Evolutionary conservation across 2,329 filamentous ascomycete genomes (phyloP).

Genomic region (Trichophyton equinum): DNA sequence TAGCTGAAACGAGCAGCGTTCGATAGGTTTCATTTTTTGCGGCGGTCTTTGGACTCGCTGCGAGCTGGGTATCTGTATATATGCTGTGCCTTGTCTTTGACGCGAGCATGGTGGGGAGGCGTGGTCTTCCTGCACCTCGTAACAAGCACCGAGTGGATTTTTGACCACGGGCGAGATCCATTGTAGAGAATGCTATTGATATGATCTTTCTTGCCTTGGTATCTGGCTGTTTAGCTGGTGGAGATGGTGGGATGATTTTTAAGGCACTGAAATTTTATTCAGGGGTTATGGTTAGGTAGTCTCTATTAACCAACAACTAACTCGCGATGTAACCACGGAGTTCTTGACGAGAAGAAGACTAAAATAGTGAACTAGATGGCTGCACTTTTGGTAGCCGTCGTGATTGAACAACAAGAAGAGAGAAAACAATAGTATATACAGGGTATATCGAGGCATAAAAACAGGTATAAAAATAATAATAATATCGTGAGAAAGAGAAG

Average conservation of each 20-base stretch:
- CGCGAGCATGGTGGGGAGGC: neutral
- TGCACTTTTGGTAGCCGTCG: neutral
- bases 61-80: too few species aligned
- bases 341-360: too few species aligned
- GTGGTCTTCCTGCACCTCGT: neutral
- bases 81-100: too few species aligned
- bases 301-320: too few species aligned
- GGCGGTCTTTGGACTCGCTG: neutral
- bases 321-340: too few species aligned
- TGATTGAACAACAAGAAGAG: neutral
- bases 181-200: neutral
- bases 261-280: too few species aligned
- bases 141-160: neutral
- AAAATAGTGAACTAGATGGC: too few species aligned
- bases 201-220: too few species aligned
- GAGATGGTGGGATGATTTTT: neutral
- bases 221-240: neutral
- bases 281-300: too few species aligned
- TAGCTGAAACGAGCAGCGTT: neutral
- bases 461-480: neutral
- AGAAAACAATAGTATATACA: neutral
- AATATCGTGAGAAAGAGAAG: neutral
- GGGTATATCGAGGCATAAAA: neutral
- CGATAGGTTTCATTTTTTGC: neutral
- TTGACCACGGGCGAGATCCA: neutral